Evolutionary conservation across 2,329 filamentous ascomycete species (phyloP), one percentile per base, ranked within the genome.

Genomic region (Fusarium caatingaense): DNA sequence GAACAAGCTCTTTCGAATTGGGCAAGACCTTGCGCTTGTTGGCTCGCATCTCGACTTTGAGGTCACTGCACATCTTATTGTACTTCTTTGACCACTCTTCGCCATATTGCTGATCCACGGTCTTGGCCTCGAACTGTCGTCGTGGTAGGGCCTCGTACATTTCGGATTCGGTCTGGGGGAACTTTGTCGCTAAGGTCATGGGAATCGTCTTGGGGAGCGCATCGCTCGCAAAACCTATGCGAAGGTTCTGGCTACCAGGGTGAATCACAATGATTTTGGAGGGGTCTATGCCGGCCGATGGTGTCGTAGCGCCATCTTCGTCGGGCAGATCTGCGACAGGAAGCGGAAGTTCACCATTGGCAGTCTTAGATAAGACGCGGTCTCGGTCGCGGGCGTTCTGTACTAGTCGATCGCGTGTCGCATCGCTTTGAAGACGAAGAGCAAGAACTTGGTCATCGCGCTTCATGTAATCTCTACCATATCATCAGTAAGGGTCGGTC

Each of bases 201-300:
- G 96, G 95, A 42, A 98, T 89, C 2, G 94, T 97, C 81, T 96
- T 97, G 9, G 96, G 96, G 8, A 99, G 83, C 8, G 94, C 95
- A 81, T 99, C 96, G 75, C 93, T 97, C n/a, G 95, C 94, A 64
- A 98, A 89, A 0, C 96, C 96, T 74, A 99, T 94, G 49, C 96
- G 90, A 68, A 99, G 83, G 71, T 98, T 98, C 80, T 98, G 95
- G 77, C 95, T 98, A 30, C 96, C 96, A 4, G 95, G 90, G 78
- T 99, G 96, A 74, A 99, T 93, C 64, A 98, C 92, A 76, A 99
- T 95, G 65, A 97, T 92, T 79, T 95, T 97, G 12, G 94, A 95
- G 8, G 94, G 92, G 71, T 93, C 91, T 51, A 89, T 84, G 45
- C 89, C 88, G 74, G 90, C 87, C 16, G 84, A 83, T 15, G 85